These are phyloP conservation scores for Sporothrix sp. DNA, from an alignment of 2,329 filamentous ascomycete species.

Conservation along the genomic window DNA sequence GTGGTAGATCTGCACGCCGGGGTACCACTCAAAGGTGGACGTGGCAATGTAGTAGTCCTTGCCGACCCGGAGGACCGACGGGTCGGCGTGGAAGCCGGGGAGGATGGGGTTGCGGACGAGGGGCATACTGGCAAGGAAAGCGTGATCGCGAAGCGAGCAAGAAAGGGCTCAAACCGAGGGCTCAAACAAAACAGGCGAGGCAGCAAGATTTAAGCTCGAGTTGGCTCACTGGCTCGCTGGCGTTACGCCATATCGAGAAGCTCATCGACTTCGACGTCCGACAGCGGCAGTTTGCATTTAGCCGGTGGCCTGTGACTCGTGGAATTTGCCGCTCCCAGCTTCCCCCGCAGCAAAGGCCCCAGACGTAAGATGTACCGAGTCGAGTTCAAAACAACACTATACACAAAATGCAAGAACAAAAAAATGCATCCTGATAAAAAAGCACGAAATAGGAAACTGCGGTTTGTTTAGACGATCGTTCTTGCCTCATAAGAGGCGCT, in stretches of 20 bases:
- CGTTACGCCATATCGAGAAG: background rate
- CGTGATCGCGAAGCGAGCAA: background rate
- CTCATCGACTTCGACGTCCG: background rate
- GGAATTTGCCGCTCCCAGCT: background rate
- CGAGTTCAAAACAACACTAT: too few species aligned
- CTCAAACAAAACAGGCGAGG: background rate
- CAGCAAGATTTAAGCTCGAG: background rate
- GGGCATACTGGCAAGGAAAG: slow-evolving; percentile 8
- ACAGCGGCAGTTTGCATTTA: slow-evolving; percentile 11
- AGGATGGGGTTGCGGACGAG: slow-evolving; percentile 40
- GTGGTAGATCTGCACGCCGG: slow-evolving; percentile 42
- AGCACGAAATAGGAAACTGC: too few species aligned
- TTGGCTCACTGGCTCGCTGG: background rate
- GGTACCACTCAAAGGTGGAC: slow-evolving; percentile 43
- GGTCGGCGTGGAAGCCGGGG: slow-evolving; percentile 47
- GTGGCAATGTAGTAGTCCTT: slow-evolving; percentile 40
- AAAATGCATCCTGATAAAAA: too few species aligned
- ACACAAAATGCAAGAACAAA: too few species aligned
- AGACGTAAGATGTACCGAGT: too few species aligned
- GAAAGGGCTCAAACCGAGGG: background rate
- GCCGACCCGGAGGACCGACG: slow-evolving; percentile 27
- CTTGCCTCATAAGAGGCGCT: too few species aligned
- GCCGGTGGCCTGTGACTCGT: slow-evolving; percentile 13
- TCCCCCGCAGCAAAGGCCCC: background rate
- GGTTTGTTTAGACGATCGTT: too few species aligned